Percentiles rank a stretch among this genome's conserved stretches.
Conservation (phyloP, 140 eudicot species). For the Senecio squalidus region DNA sequence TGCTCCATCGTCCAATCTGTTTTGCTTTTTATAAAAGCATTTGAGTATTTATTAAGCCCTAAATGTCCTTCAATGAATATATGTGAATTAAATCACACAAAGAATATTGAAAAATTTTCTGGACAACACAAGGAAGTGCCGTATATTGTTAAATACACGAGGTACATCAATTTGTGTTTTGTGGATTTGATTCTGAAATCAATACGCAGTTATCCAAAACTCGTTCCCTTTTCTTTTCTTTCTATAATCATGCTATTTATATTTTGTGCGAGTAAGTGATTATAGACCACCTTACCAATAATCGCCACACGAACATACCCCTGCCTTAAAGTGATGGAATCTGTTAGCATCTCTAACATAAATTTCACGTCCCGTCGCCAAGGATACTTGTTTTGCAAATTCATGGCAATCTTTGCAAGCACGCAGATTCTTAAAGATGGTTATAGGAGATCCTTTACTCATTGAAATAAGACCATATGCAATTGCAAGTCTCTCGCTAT, state of each 20-base stretch:
- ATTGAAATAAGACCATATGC: slow-evolving; percentile 46
- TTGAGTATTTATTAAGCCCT: too few species aligned
- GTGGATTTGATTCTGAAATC: not conserved
- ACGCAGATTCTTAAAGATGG: slow-evolving; percentile 50
- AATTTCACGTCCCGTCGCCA: slow-evolving; percentile 34
- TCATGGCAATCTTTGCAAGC: slow-evolving; percentile 58
- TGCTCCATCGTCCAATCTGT: too few species aligned
- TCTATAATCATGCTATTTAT: not conserved
- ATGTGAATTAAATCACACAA: too few species aligned
- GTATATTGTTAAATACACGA: not conserved
- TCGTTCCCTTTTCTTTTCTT: not conserved
- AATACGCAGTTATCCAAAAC: not conserved
- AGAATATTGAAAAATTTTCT: too few species aligned
- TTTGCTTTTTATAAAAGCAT: too few species aligned
- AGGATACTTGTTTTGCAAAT: slow-evolving; percentile 45
- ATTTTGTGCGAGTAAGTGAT: not conserved
- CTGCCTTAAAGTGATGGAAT: slow-evolving; percentile 43
- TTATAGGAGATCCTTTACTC: slow-evolving; percentile 28
- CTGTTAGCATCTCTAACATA: slow-evolving; percentile 49
- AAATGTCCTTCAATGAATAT: too few species aligned
- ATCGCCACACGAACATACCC: slow-evolving; percentile 53
- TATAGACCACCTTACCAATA: slow-evolving; percentile 34
- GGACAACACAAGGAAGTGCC: not conserved
- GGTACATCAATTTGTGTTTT: not conserved
- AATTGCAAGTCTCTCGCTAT: slow-evolving; percentile 59